Evolutionary conservation across 2,329 filamentous ascomycete genomes (phyloP), one percentile per base, ranked within the genome.

Genomic region (Thelonectria olida): DNA sequence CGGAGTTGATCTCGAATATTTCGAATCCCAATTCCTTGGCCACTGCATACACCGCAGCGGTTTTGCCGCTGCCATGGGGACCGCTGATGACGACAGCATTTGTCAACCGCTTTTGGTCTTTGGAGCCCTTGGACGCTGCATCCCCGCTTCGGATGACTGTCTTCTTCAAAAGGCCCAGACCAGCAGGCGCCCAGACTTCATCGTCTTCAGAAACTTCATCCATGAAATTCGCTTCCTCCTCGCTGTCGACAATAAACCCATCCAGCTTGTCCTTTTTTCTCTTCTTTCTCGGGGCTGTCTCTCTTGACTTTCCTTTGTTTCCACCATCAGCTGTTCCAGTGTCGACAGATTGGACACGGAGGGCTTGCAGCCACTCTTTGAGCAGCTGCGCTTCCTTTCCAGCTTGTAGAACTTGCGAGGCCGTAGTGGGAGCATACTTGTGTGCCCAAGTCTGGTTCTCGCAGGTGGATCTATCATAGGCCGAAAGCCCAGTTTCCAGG

Each of bases 21-120:
- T 97, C 94, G 72, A 96, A 98, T 1, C 87, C 93, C 15, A 98
- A 83, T 77, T 99, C 95, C 72, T 92, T 95, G 5, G 96, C 95
- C 41, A 94, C 91, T 4, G 96, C 96, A 75, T 96, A 94, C 0
- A 97, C 91, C 2, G 93, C 89, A 6, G 96, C 94, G 12, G 94
- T 97, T 79, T 99, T 99, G 3, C 96, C 96, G 73, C 91, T 95
- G 0, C 96, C 96, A 67, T 92, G 85, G 3, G 95, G 93, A 0
- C 96, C 96, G 71, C 93, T 97, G 28, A 99, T 82, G 7, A 99
- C 81, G n/a, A 97, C 86, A 0, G 90, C 87, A 76, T 97, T 97
- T 51, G 84, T 84, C 28, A 90, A 74, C 48, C 85, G 86, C 8
- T 76, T 72, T 12, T 76, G 71, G 7, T 82, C 80, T 60, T 81